Conservation (phyloP, 257 asterid species). For the Handroanthus guayacan region DNA sequence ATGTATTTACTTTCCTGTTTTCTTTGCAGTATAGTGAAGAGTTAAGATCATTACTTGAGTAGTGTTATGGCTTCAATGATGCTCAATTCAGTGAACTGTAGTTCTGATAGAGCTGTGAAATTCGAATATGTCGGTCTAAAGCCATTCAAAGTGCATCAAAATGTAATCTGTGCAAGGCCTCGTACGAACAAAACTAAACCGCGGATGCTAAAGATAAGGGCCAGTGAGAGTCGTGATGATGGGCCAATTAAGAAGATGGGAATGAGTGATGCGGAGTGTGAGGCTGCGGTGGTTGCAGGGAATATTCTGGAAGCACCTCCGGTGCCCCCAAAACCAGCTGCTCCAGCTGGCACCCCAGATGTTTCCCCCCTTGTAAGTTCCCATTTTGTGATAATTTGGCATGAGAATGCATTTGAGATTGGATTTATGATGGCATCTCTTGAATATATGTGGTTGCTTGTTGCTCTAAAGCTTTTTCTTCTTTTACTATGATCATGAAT, state of each 20-base stretch:
- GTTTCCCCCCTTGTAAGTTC: constrained; percentile 68
- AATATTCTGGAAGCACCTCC: constrained; percentile 91
- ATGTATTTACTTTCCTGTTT: neutral
- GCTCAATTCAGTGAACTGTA: constrained; percentile 45
- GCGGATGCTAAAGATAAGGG: constrained; percentile 44
- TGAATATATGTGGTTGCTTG: neutral
- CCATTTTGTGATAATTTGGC: neutral
- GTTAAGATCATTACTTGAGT: constrained; percentile 13
- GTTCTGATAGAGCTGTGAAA: constrained; percentile 42
- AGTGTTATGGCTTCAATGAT: constrained; percentile 51
- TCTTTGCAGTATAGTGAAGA: neutral
- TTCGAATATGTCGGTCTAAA: constrained; percentile 49
- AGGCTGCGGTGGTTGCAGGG: constrained; percentile 90
- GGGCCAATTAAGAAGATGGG: constrained; percentile 59
- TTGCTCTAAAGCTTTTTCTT: constrained; percentile 24
- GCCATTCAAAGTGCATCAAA: constrained; percentile 43
- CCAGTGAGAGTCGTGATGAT: constrained; percentile 46
- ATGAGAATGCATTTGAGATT: neutral
- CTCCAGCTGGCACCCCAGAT: constrained; percentile 82
- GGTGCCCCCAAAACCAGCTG: constrained; percentile 67
- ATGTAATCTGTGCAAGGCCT: constrained; percentile 37
- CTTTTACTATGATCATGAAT: constrained; percentile 10
- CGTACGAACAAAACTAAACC: constrained; percentile 31
- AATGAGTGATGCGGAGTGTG: constrained; percentile 72
- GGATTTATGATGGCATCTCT: constrained; percentile 4